A percentile compares a stretch with the other conserved stretches of the same genome.
Evolutionary conservation across 805 yeast genomes (phyloP).

Genomic region (Brettanomyces sp.): DNA sequence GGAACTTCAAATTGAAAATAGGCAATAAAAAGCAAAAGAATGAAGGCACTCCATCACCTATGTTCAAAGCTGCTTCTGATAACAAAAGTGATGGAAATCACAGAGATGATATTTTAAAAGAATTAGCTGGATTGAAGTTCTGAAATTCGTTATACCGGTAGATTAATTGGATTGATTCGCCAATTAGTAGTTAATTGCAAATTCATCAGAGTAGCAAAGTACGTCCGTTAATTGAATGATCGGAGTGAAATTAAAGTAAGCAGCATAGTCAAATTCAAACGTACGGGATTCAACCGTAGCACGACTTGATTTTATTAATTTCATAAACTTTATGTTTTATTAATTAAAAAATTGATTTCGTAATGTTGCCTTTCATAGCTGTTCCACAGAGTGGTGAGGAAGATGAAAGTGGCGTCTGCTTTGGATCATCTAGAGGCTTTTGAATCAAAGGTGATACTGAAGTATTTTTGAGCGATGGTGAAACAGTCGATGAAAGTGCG

Average conservation of each 20-base stretch:
- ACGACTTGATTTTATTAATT: too few relatives aligned
- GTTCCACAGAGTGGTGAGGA: not conserved
- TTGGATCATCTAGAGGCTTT: not conserved
- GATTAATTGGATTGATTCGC: not conserved
- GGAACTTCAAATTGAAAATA: too few relatives aligned
- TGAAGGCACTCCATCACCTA: too few relatives aligned
- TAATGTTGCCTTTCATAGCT: too few relatives aligned
- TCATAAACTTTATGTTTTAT: too few relatives aligned
- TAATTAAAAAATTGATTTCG: too few relatives aligned
- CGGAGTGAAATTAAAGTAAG: not conserved
- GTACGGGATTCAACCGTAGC: too few relatives aligned
- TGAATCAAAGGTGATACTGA: not conserved
- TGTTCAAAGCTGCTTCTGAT: not conserved
- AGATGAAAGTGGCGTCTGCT: not conserved
- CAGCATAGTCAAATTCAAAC: not conserved
- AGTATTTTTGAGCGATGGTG: not conserved
- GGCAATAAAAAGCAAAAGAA: too few relatives aligned
- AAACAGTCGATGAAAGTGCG: conserved; percentile 3
- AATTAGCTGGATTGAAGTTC: conserved; percentile 1
- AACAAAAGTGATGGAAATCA: not conserved
- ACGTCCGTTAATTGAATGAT: not conserved
- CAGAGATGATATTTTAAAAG: not conserved
- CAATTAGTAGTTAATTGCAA: not conserved
- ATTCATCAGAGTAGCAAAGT: too few relatives aligned
- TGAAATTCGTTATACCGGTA: not conserved